Conservation (phyloP, 208 protist species). For the Porcisia hertigi region DNA sequence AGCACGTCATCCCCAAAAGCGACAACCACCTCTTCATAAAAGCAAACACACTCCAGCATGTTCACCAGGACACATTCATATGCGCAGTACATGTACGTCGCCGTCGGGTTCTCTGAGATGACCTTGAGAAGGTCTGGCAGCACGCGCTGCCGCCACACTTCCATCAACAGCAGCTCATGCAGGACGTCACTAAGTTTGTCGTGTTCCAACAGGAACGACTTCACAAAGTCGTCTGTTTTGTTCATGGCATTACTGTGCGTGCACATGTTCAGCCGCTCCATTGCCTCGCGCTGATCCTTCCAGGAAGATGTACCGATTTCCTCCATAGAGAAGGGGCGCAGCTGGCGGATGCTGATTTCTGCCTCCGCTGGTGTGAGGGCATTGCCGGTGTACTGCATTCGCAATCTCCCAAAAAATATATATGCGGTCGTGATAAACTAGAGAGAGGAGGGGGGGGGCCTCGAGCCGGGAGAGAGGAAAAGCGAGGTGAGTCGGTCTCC, state of each 20-base stretch:
- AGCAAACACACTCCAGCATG: constrained; percentile 87
- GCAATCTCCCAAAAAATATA: too few relatives aligned
- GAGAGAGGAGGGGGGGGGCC: not conserved
- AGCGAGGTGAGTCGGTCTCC: not conserved
- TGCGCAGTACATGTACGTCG: constrained; percentile 80
- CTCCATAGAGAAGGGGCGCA: constrained; percentile 60
- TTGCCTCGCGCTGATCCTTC: constrained; percentile 76
- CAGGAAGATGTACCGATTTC: constrained; percentile 73
- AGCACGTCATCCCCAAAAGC: constrained; percentile 84
- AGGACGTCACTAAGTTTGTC: constrained; percentile 75
- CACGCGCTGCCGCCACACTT: constrained; percentile 87
- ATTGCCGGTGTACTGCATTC: constrained; percentile 74
- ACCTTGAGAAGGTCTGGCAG: constrained; percentile 46
- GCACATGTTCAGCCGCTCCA: constrained; percentile 91
- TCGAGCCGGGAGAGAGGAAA: not conserved
- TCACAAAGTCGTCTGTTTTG: constrained; percentile 87
- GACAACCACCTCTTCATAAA: constrained; percentile 79
- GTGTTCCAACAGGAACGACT: constrained; percentile 78
- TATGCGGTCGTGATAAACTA: not conserved
- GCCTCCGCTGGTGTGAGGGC: constrained; percentile 63
- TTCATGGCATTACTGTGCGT: constrained; percentile 87
- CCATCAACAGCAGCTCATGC: constrained; percentile 85
- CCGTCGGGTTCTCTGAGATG: constrained; percentile 64
- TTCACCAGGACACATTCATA: constrained; percentile 90
- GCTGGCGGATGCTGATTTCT: constrained; percentile 69